phyloP scores from a whole-genome alignment of 768 basidiomycete genomes.

The Baorangia bicolor region DNA sequence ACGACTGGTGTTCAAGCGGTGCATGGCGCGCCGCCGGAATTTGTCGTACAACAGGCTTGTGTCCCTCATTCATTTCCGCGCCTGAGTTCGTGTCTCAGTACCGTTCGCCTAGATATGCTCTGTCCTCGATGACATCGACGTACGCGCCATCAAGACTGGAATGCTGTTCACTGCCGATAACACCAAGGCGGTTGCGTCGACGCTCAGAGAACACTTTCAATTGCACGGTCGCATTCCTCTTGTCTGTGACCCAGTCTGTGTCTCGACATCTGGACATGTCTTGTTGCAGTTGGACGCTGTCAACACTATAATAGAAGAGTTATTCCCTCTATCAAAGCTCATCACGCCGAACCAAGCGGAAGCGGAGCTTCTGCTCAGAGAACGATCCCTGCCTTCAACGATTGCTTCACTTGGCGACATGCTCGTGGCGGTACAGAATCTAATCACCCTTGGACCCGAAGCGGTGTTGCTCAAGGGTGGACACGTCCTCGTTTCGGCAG shows the following conservation, averaged over 20 bases:
- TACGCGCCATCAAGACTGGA: slow-evolving; percentile 82
- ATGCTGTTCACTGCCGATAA: slow-evolving; percentile 74
- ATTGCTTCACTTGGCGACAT: slow-evolving; percentile 58
- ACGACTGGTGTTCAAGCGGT: slow-evolving; percentile 80
- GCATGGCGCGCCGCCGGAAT: slow-evolving; percentile 62
- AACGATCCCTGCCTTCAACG: slow-evolving; percentile 21
- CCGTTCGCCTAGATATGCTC: slow-evolving; percentile 53
- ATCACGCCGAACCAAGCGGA: slow-evolving; percentile 88
- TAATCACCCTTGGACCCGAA: slow-evolving; percentile 47
- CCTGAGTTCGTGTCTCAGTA: not conserved
- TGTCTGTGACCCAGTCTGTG: slow-evolving; percentile 88
- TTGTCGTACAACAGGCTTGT: slow-evolving; percentile 72
- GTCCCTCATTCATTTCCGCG: not conserved
- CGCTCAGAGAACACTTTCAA: slow-evolving; percentile 46
- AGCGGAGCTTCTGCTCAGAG: slow-evolving; percentile 64
- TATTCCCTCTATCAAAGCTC: slow-evolving; percentile 69
- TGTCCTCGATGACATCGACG: slow-evolving; percentile 68
- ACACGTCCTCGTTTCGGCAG: slow-evolving; percentile 51
- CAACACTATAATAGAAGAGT: slow-evolving; percentile 50
- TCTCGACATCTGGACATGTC: slow-evolving; percentile 85
- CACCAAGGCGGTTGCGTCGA: slow-evolving; percentile 48
- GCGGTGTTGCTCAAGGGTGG: slow-evolving; percentile 86
- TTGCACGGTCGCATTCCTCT: slow-evolving; percentile 44
- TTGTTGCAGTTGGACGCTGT: slow-evolving; percentile 71
- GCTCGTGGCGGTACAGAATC: slow-evolving; percentile 50